Base-by-base conservation (phyloP, 2,329 filamentous ascomycete species). In the Teratosphaeria pseudoeucalypti region DNA sequence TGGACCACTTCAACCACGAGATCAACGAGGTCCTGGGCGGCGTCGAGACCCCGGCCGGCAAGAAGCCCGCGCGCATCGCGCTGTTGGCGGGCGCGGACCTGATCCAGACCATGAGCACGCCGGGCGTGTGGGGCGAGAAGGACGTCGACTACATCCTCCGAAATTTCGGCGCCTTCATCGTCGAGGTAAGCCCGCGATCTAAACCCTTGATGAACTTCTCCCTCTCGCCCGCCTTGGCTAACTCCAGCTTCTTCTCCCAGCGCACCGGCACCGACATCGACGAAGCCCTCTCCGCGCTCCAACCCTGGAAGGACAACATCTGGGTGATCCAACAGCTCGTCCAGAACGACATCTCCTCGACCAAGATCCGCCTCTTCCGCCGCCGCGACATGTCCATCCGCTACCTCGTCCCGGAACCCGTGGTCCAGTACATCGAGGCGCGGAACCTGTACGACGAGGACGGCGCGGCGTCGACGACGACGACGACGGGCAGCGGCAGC, bases 1-100 rank as follows among this genome's bases (percentile, higher is more conserved):
- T 96, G 55, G 90, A 95, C 70, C 92, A 96, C 75, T 94, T 96
- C 68, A 86, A 95, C 65, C 78, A 92, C 70, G 90, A 96, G 73
- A 89, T 96, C 71, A 96, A 96, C 72, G 82, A 83, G 27, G 82
- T 90, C 53, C 78, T 86, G 34, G 86, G 87, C 47, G 92, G 92
- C 6, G 83, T 94, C 34, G 81, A 88, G 67, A 83, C 81, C 54
- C 79, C 81, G 23, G 82, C 87, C 64, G 90, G 89, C 61, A 84
- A 81, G 69, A 87, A 84, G 72, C 82, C 79, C 12, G 87, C 88
- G 19, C 85, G 85, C 60, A 89, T 96, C 65, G 85, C 89, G 55
- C 81, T 96, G 39, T 81, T 96, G 34, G 91, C 89, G 3, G 92
- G 92, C 39, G 78, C 77, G 54, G 77, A 79, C 66, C 65, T 80